Base-by-base conservation (phyloP, 1,139 yeast genomes). In the Petasospora fabianii region DNA sequence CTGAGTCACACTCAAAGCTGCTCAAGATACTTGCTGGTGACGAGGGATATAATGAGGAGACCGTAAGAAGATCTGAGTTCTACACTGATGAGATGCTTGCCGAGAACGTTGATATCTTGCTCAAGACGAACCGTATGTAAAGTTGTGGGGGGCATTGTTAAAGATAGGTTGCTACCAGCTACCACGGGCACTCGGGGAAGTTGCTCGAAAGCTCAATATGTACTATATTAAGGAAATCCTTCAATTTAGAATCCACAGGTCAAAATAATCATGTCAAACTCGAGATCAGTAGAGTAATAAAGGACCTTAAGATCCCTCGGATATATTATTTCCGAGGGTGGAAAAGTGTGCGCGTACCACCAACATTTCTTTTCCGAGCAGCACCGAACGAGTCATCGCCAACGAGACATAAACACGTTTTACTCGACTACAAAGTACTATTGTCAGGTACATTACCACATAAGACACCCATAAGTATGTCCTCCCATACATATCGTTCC, bases 21-120 rank as follows among this genome's bases (percentile, higher is more conserved):
- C 69, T 86, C 54, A 55, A 55, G 41, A 80, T 87, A 14, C 72
- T 87, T 49, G 75, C 83, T 53, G 86, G 94, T 24, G 97, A 90
- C 59, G 90, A 85, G 53, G 88, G 94, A 9, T 85, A 84, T 60
- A 87, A 85, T 57, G 97, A 90, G 62, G 97, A 92, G 58, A 69
- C 78, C 22, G 96, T 87, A 3, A 77, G 98, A 65, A 77, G 82
- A 53, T 78, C 95, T 7, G 76, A 81, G 28, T 88, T 84, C 61
- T 90, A 87, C 63, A 76, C 65, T 29, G 67, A 64, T 44, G 86
- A 85, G 44, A 66, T 84, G 54, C 68, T 88, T 41, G 75, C 76
- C 50, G 92, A 87, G 53, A 86, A 85, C 53, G 71, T 88, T 39
- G 88, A 84, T 49, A 67, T 87, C 38, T 71, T 88, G 53, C 66